A percentile compares a stretch with the other conserved stretches of the same genome.
Evolutionary conservation across 2,329 filamentous ascomycete genomes (phyloP).

Genomic region (Exophiala bonariae): DNA sequence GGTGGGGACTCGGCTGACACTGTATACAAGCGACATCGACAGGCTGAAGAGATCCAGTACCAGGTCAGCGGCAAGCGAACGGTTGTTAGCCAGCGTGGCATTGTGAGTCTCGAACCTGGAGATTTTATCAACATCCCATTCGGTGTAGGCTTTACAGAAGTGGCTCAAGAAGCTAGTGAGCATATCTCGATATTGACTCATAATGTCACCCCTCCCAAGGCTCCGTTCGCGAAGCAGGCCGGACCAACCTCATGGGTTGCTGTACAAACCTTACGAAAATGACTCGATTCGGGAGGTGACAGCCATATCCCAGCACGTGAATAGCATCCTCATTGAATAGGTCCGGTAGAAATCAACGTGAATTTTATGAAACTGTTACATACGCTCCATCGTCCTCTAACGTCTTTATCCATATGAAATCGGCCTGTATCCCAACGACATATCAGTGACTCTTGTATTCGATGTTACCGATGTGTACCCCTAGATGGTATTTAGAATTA

Average conservation of each 20-base stretch:
- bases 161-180: slow-evolving; percentile 20
- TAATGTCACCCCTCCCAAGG: not conserved
- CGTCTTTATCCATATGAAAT: too few relatives aligned
- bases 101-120: slow-evolving; percentile 37
- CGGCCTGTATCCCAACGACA: too few relatives aligned
- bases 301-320: too few relatives aligned
- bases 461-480: too few relatives aligned
- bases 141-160: slow-evolving; percentile 27
- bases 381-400: too few relatives aligned
- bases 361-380: too few relatives aligned
- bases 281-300: too few relatives aligned
- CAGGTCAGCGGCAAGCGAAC: not conserved
- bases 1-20: not conserved
- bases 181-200: not conserved
- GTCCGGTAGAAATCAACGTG: too few relatives aligned
- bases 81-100: slow-evolving; percentile 34
- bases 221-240: not conserved
- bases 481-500: too few relatives aligned
- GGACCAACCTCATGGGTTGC: slow-evolving; percentile 16
- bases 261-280: too few relatives aligned
- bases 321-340: too few relatives aligned
- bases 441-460: too few relatives aligned
- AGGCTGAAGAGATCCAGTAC: not conserved
- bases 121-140: slow-evolving; percentile 26
- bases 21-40: not conserved